These are phyloP conservation scores for Malassezia equina DNA, from an alignment of 1,284 basidiomycete species.

Conservation along the genomic window DNA sequence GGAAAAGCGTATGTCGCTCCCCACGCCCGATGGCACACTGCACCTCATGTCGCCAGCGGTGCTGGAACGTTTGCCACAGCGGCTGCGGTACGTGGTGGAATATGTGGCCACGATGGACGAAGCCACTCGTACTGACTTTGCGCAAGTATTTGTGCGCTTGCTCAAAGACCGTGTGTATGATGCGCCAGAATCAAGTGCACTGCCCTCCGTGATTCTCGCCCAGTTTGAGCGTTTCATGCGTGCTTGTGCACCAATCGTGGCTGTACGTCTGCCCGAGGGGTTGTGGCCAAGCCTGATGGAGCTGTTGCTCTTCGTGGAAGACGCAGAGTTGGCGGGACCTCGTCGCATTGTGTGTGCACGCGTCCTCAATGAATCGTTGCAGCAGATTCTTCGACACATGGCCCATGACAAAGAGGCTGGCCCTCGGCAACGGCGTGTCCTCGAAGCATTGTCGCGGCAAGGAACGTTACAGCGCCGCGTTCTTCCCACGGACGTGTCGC, in stretches of 20 bases:
- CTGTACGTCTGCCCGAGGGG: slow-evolving; percentile 65
- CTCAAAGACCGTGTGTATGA: slow-evolving; percentile 51
- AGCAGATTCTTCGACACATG: slow-evolving; percentile 55
- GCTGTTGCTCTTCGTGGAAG: slow-evolving; percentile 50
- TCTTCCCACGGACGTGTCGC: slow-evolving; percentile 53
- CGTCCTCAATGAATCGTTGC: slow-evolving; percentile 69
- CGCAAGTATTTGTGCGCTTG: background rate
- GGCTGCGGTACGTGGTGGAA: slow-evolving; percentile 5
- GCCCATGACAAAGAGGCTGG: slow-evolving; percentile 50
- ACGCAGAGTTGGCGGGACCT: slow-evolving; percentile 58
- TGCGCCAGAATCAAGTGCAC: slow-evolving; percentile 66
- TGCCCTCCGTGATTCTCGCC: slow-evolving; percentile 68
- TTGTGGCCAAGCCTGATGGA: slow-evolving; percentile 69
- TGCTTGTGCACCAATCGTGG: slow-evolving; percentile 73
- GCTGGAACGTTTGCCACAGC: background rate
- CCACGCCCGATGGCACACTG: background rate
- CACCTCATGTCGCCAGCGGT: background rate
- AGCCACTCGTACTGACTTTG: background rate
- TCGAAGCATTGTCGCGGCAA: slow-evolving; percentile 71
- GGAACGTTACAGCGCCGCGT: slow-evolving; percentile 56
- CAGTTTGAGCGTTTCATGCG: slow-evolving; percentile 69
- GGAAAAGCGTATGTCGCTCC: background rate
- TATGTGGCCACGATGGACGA: background rate
- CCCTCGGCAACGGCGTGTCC: slow-evolving; percentile 66
- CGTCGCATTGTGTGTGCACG: slow-evolving; percentile 79